phyloP scores from a whole-genome alignment of 2,329 filamentous ascomycete genomes.

The Fusarium euwallaceae region DNA sequence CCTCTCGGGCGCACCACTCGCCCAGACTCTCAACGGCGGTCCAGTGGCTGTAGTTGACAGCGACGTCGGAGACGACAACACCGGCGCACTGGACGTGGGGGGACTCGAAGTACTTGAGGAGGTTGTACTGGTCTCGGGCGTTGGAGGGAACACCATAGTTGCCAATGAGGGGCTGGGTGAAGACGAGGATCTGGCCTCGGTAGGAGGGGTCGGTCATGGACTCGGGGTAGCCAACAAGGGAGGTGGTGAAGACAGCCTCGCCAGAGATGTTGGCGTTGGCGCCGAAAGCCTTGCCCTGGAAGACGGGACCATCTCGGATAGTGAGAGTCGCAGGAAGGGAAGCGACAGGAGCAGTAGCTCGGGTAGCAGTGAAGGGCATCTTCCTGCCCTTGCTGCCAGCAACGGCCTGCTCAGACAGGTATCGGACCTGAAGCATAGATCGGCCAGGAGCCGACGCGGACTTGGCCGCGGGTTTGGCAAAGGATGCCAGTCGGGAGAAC shows the following conservation, averaged over 20 bases:
- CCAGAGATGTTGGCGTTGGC: constrained; percentile 97
- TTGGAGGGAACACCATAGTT: constrained; percentile 97
- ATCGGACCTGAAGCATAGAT: constrained; percentile 56
- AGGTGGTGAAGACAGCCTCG: constrained; percentile 98
- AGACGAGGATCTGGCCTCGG: constrained; percentile 95
- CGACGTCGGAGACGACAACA: constrained; percentile 95
- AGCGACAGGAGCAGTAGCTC: constrained; percentile 74
- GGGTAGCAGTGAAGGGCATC: constrained; percentile 70
- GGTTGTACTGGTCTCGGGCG: constrained; percentile 86
- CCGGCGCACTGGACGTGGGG: constrained; percentile 97
- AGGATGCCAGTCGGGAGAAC: constrained; percentile 69
- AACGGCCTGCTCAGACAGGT: constrained; percentile 55
- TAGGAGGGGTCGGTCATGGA: constrained; percentile 91
- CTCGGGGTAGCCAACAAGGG: constrained; percentile 97
- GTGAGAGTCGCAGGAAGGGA: constrained; percentile 82
- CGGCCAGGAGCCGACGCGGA: constrained; percentile 57
- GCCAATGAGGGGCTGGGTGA: constrained; percentile 97
- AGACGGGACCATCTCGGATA: constrained; percentile 95
- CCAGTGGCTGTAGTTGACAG: constrained; percentile 97
- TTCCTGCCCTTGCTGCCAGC: constrained; percentile 78
- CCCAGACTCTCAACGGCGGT: constrained; percentile 94
- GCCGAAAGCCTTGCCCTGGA: constrained; percentile 96
- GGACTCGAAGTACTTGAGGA: constrained; percentile 98
- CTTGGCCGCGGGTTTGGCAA: constrained; percentile 66
- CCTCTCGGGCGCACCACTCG: constrained; percentile 96